These are phyloP conservation scores for Microdochium nivale DNA, from an alignment of 2,329 filamentous ascomycete genomes.

Conservation along the genomic window DNA sequence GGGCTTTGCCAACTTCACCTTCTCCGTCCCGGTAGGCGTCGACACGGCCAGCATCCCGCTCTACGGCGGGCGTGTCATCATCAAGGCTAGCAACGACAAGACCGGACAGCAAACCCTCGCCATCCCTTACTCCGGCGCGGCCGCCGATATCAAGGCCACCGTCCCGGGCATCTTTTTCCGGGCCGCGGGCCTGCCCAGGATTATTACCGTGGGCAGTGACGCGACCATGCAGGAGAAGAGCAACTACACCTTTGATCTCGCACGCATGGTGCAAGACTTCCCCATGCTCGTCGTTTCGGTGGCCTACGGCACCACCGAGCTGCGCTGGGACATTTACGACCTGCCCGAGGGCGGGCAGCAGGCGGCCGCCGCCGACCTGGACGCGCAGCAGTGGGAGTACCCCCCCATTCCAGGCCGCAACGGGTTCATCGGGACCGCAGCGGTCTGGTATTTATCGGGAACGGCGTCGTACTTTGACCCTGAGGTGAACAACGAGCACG, in stretches of 20 bases:
- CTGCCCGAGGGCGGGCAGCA: conserved; percentile 29
- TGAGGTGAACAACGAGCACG: conserved; percentile 23
- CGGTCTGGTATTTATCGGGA: conserved; percentile 25
- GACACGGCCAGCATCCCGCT: conserved; percentile 19
- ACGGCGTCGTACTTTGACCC: conserved; percentile 25
- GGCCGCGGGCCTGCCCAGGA: conserved; percentile 10
- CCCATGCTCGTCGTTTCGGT: conserved; percentile 11
- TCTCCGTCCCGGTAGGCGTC: conserved; percentile 13
- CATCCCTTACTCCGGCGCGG: conserved; percentile 13
- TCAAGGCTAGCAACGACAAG: conserved; percentile 21
- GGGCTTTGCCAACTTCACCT: conserved; percentile 7
- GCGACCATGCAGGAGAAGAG: background rate
- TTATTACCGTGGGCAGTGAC: background rate
- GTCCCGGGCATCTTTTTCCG: background rate
- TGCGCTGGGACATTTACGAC: conserved; percentile 18
- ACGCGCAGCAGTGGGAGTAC: conserved; percentile 25
- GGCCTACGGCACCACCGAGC: conserved; percentile 14
- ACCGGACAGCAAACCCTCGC: conserved; percentile 11
- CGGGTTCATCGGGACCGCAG: conserved; percentile 33
- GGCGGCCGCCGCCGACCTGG: conserved; percentile 13
- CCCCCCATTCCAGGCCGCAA: conserved; percentile 27
- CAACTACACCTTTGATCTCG: conserved; percentile 18
- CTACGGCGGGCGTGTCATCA: conserved; percentile 23
- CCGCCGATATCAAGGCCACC: conserved; percentile 7
- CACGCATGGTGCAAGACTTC: conserved; percentile 13